A percentile compares a stretch with the other conserved stretches of the same genome.
phyloP scores from a whole-genome alignment of 208 protist species.

The Acanthamoeba castellanii region DNA sequence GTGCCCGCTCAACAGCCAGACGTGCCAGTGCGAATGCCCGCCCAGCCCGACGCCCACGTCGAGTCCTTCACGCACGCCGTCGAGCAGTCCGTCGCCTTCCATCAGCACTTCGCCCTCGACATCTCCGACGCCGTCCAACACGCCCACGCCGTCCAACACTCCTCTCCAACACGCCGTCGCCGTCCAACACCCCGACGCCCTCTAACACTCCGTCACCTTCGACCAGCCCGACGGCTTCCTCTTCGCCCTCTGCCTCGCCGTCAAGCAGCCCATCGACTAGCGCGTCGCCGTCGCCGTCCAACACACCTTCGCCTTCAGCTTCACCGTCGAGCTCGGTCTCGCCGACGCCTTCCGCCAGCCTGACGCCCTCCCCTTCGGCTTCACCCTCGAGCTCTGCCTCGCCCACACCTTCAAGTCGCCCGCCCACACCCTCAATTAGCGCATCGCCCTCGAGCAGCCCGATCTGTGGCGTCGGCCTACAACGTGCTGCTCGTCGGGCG shows the following conservation, averaged over 20 bases:
- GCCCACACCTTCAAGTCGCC: neutral
- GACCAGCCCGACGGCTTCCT: too few species aligned
- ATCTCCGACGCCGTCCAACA: too few species aligned
- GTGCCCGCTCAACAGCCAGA: neutral
- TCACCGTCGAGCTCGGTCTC: neutral
- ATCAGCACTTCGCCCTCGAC: too few species aligned
- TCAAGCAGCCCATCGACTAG: neutral
- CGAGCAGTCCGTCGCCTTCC: too few species aligned
- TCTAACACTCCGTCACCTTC: too few species aligned
- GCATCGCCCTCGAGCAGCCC: too few species aligned
- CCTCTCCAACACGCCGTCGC: too few species aligned
- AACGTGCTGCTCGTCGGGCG: neutral
- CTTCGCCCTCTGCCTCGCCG: neutral
- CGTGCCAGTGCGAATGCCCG: neutral
- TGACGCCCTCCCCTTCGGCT: neutral
- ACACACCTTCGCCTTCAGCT: neutral
- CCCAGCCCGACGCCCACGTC: neutral
- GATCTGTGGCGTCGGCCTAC: neutral
- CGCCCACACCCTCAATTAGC: neutral
- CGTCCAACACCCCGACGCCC: too few species aligned
- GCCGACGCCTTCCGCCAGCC: neutral
- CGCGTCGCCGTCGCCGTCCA: neutral
- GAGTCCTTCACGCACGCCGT: too few species aligned
- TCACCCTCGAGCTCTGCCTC: neutral
- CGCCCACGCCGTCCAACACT: too few species aligned